phyloP scores from a whole-genome alignment of 1,139 yeast species.

The Nakaseomyces delphensis region DNA sequence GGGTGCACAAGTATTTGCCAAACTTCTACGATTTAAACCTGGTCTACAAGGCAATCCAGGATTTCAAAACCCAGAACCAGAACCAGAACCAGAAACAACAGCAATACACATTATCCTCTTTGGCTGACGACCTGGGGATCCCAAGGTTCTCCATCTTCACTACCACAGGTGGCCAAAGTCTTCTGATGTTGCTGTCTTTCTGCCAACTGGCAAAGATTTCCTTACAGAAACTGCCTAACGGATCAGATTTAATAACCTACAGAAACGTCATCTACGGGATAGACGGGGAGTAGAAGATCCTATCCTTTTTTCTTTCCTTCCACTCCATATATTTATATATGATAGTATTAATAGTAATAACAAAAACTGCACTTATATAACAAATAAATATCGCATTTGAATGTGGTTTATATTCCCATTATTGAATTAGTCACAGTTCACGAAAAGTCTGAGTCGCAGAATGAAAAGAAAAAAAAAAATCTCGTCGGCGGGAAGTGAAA shows the following conservation, averaged over 20 bases:
- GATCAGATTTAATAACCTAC: slow-evolving; percentile 35
- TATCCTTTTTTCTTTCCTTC: not conserved
- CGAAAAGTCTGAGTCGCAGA: not conserved
- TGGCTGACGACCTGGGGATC: slow-evolving; percentile 50
- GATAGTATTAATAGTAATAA: too few species aligned
- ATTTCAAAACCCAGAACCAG: slow-evolving; percentile 22
- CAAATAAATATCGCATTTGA: too few species aligned
- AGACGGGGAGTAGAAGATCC: slow-evolving; percentile 16
- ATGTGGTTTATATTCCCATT: too few species aligned
- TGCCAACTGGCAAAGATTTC: slow-evolving; percentile 41
- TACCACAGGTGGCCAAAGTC: slow-evolving; percentile 41
- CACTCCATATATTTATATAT: too few species aligned
- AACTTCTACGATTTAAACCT: slow-evolving; percentile 76
- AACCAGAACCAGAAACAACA: slow-evolving; percentile 18
- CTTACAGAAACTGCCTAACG: slow-evolving; percentile 32
- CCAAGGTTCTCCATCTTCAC: slow-evolving; percentile 44
- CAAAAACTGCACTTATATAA: not conserved
- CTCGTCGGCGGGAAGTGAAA: slow-evolving; percentile 6
- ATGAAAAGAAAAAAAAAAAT: not conserved
- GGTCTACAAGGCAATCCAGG: slow-evolving; percentile 49
- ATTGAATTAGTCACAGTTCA: too few species aligned
- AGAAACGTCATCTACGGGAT: slow-evolving; percentile 50
- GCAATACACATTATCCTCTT: slow-evolving; percentile 30
- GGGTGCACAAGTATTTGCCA: slow-evolving; percentile 70
- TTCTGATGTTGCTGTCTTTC: slow-evolving; percentile 50